Percentiles rank a stretch among this genome's conserved stretches.
These are phyloP conservation scores for Parsonsia alboflavescens DNA, from an alignment of 257 asterid species.

Conservation along the genomic window DNA sequence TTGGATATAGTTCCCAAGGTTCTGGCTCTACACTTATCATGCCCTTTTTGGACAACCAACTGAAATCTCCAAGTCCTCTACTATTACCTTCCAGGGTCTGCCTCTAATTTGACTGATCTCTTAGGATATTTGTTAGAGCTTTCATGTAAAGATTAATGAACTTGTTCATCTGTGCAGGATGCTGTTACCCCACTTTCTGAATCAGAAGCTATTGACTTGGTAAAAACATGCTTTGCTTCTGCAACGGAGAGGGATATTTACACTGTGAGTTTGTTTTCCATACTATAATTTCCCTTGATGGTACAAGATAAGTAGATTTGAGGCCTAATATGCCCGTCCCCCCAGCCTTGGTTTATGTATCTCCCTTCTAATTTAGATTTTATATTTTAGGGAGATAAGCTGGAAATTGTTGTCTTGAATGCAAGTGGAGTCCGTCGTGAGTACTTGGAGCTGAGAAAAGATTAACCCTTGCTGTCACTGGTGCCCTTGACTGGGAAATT, in stretches of 20 bases:
- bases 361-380: neutral
- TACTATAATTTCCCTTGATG: too few species aligned
- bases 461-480: slow-evolving; percentile 17
- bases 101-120: neutral
- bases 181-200: slow-evolving; percentile 51
- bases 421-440: slow-evolving; percentile 33
- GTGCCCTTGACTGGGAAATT: neutral
- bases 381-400: slow-evolving; percentile 14
- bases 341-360: neutral
- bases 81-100: slow-evolving; percentile 36
- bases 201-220: slow-evolving; percentile 42
- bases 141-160: neutral
- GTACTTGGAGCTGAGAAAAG: slow-evolving; percentile 40
- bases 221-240: slow-evolving; percentile 44
- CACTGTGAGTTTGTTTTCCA: slow-evolving; percentile 31
- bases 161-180: slow-evolving; percentile 24
- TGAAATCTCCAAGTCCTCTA: slow-evolving; percentile 42
- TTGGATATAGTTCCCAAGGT: slow-evolving; percentile 96
- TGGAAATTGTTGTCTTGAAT: slow-evolving; percentile 38
- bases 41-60: slow-evolving; percentile 79
- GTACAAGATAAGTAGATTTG: neutral
- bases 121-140: neutral
- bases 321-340: neutral
- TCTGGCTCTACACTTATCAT: slow-evolving; percentile 91
- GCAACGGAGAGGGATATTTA: slow-evolving; percentile 48